Evolutionary conservation across 257 asterid species (phyloP).

Genomic region (Nicotiana otophora): DNA sequence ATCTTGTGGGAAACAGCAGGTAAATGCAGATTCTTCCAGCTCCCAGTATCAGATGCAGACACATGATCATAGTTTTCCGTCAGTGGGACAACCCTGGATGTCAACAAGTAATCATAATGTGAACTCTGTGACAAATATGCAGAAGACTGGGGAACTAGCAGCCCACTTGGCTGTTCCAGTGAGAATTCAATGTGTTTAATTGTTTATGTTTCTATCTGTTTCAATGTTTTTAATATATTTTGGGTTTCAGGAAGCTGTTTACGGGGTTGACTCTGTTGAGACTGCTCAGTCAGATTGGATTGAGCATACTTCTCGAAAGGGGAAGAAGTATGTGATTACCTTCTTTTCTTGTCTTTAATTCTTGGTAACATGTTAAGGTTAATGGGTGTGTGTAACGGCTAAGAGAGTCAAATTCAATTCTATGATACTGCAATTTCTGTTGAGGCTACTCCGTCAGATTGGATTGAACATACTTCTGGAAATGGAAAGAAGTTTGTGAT

Average conservation of each 20-base stretch:
- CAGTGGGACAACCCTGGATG: slow-evolving; percentile 63
- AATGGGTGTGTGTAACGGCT: neutral
- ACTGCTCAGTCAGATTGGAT: slow-evolving; percentile 53
- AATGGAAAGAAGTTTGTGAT: slow-evolving; percentile 62
- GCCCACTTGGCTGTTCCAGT: slow-evolving; percentile 29
- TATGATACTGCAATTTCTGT: neutral
- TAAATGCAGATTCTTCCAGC: slow-evolving; percentile 37
- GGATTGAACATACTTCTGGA: slow-evolving; percentile 68
- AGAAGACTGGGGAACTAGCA: slow-evolving; percentile 44
- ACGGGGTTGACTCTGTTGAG: slow-evolving; percentile 24
- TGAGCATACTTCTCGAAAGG: slow-evolving; percentile 57
- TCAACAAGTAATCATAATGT: slow-evolving; percentile 51
- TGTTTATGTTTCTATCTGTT: neutral
- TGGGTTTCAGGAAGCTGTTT: slow-evolving; percentile 44
- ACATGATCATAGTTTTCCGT: slow-evolving; percentile 36
- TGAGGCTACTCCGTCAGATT: slow-evolving; percentile 37
- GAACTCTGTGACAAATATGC: slow-evolving; percentile 44
- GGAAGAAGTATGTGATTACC: slow-evolving; percentile 54
- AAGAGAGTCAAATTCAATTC: neutral
- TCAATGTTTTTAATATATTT: neutral
- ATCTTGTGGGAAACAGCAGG: slow-evolving; percentile 51
- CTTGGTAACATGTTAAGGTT: neutral
- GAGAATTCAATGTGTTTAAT: slow-evolving; percentile 20
- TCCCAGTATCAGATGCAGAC: slow-evolving; percentile 47
- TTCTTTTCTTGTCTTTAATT: neutral